phyloP scores from a whole-genome alignment of 768 basidiomycete genomes.

The Cystofilobasidium capitatum region DNA sequence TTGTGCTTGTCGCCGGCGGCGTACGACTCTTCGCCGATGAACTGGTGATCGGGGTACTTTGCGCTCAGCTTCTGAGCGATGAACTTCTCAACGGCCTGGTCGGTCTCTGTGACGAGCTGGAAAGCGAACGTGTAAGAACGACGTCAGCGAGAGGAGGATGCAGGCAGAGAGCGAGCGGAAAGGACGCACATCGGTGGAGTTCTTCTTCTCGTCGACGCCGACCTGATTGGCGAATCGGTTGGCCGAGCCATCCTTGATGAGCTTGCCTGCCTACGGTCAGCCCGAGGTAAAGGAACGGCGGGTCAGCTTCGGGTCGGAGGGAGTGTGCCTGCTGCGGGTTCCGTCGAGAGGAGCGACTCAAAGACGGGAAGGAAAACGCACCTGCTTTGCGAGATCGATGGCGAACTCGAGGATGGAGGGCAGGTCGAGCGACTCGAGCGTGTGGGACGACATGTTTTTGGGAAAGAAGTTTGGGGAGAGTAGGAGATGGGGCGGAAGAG shows the following conservation, averaged over 20 bases:
- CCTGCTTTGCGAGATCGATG: constrained; percentile 58
- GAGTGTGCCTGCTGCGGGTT: constrained; percentile 39
- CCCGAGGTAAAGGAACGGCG: constrained; percentile 39
- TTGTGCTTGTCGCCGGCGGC: constrained; percentile 59
- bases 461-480: neutral
- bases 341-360: too few species aligned
- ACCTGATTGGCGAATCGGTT: constrained; percentile 45
- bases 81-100: constrained; percentile 51
- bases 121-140: neutral
- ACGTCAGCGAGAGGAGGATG: neutral
- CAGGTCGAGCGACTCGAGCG: constrained; percentile 1
- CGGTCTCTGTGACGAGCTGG: constrained; percentile 80
- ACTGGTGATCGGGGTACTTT: constrained; percentile 63
- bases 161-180: neutral
- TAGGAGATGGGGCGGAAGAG: neutral
- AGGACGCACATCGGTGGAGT: constrained; percentile 59
- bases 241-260: constrained; percentile 57
- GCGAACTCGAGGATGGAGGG: constrained; percentile 50
- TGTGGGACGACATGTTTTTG: neutral
- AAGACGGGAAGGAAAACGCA: constrained; percentile 68
- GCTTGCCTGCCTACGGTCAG: constrained; percentile 32
- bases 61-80: neutral
- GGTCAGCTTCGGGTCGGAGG: neutral
- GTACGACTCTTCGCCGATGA: constrained; percentile 87
- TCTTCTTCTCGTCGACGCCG: constrained; percentile 71